These are phyloP conservation scores for Cucumis hystrix DNA, from an alignment of 306 rosid species.

Conservation along the genomic window DNA sequence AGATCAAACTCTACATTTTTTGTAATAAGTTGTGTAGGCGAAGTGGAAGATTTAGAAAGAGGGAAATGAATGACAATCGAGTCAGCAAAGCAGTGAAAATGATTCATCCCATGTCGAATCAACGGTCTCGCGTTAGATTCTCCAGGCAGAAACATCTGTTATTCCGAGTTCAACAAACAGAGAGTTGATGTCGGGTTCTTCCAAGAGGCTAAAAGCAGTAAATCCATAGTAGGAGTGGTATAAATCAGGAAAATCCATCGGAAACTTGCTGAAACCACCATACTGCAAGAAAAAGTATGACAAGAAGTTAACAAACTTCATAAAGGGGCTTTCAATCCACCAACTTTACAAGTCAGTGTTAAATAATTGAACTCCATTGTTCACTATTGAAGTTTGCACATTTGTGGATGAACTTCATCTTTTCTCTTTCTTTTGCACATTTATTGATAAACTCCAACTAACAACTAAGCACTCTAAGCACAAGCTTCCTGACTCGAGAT, in stretches of 20 bases:
- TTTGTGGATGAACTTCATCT: too few relatives aligned
- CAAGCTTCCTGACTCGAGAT: too few relatives aligned
- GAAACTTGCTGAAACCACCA: constrained; percentile 88
- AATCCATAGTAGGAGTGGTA: constrained; percentile 79
- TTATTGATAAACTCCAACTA: too few relatives aligned
- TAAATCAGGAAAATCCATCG: constrained; percentile 51
- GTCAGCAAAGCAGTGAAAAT: neutral
- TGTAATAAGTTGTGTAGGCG: neutral
- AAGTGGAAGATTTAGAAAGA: neutral
- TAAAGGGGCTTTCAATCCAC: too few relatives aligned
- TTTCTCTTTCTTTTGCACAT: too few relatives aligned
- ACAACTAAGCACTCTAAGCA: too few relatives aligned
- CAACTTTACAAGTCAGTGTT: too few relatives aligned
- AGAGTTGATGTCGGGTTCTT: constrained; percentile 51
- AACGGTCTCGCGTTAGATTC: constrained; percentile 16
- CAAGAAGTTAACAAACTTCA: neutral
- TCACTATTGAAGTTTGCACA: too few relatives aligned
- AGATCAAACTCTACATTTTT: neutral
- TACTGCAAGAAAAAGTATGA: constrained; percentile 26
- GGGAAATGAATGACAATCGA: neutral
- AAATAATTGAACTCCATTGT: too few relatives aligned
- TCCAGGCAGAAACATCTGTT: constrained; percentile 29
- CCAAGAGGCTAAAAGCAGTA: constrained; percentile 72
- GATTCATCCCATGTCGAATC: neutral
- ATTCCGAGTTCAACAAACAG: constrained; percentile 63